Evolutionary conservation across 345 rosid species (phyloP), one percentile per base, ranked within the genome.

Genomic region (Hirschfeldia incana): DNA sequence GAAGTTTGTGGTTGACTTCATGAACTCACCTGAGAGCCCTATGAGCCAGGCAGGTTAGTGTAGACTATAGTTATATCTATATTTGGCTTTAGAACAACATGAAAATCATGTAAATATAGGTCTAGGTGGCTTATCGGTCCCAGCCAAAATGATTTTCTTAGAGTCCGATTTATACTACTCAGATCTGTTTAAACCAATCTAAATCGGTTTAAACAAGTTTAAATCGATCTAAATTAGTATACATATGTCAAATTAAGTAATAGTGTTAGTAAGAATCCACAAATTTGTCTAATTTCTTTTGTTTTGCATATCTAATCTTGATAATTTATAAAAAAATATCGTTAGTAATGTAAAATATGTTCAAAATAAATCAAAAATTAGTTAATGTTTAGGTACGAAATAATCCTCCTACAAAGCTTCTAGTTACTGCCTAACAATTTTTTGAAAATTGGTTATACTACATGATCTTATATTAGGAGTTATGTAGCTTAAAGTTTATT

Each of bases 1-100:
- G 92, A 87, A 85, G 71, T 94, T 94, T 73, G 75, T 92, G 13
- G 92, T 90, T 12, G 97, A 94, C 82, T 89, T 94, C 81, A 79
- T 89, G 65, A 94, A 87, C 75, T 80, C 91, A 21, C 88, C 90
- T 1, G 90, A 88, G 82, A 81, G 97, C 84, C 98, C 97, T 37
- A 44, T 92, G 67, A 78, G 67, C 70, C 74, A 62, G 16, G 74
- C 93, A 82, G 94, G 92, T 92, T 53, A 58, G 83, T 69, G 12
- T 29, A 32, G 65, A 65, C 37, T 60, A 5, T 59, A 59, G 63
- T 59, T 9, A 59, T 9, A 27, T 17, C 32, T 27, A 59, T 59
- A 58, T 58, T 51, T 51, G 57, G 53, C 12, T 46, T 3, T 44
- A 12, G 32, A 29, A 29, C 32, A 29, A 3, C 32, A 29, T 29